Evolutionary conservation across 345 rosid genomes (phyloP).

Genomic region (Melaleuca alternifolia): DNA sequence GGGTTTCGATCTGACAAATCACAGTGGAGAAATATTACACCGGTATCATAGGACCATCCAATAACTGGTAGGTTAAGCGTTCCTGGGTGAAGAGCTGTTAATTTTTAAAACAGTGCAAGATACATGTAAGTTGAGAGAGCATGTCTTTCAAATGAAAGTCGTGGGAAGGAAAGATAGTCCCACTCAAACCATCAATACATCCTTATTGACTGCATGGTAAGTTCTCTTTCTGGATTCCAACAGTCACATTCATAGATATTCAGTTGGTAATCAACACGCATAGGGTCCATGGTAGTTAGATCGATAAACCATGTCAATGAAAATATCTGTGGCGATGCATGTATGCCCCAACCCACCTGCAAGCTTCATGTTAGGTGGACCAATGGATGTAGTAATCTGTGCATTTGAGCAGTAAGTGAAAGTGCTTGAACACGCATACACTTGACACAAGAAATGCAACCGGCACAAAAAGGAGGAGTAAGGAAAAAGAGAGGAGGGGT

Average conservation of each 20-base stretch:
- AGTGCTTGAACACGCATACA: neutral
- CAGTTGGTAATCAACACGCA: neutral
- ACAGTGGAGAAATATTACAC: neutral
- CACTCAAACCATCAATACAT: neutral
- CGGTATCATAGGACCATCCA: neutral
- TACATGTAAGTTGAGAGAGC: neutral
- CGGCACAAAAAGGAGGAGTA: neutral
- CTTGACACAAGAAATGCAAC: neutral
- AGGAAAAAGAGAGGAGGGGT: neutral
- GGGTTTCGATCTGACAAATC: neutral
- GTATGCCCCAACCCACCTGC: neutral
- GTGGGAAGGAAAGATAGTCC: neutral
- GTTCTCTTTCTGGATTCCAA: neutral
- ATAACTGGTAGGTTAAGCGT: neutral
- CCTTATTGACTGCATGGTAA: neutral
- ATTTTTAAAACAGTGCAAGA: neutral
- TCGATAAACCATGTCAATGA: neutral
- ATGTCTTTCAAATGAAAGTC: neutral
- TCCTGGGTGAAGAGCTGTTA: neutral
- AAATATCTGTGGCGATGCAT: neutral
- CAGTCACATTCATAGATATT: neutral
- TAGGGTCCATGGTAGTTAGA: neutral
- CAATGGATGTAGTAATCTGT: neutral
- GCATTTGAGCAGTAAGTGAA: neutral
- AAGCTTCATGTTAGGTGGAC: neutral